Evolutionary conservation across 768 basidiomycete genomes (phyloP).

Genomic region (Podaxis rugospora): DNA sequence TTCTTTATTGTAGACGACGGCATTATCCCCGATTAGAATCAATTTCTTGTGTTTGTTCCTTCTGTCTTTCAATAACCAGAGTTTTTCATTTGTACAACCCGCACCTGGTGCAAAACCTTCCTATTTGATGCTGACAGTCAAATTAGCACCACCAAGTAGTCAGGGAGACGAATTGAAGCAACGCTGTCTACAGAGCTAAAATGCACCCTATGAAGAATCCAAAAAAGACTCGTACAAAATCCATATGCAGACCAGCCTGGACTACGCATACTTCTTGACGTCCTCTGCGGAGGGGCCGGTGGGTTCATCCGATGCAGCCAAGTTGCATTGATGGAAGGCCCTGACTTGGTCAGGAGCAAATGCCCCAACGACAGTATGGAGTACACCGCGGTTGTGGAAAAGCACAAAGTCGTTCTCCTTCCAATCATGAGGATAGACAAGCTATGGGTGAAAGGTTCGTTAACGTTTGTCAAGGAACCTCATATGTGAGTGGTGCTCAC

Average conservation of each 20-base stretch:
- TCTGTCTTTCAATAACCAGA: too few relatives aligned
- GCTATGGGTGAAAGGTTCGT: constrained; percentile 26
- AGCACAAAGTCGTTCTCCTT: constrained; percentile 66
- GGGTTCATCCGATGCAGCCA: constrained; percentile 77
- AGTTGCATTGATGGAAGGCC: constrained; percentile 82
- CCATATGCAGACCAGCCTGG: not conserved
- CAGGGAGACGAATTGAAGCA: too few relatives aligned
- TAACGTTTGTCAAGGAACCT: not conserved
- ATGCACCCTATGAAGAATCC: not conserved
- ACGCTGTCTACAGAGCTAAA: too few relatives aligned
- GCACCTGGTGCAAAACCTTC: too few relatives aligned
- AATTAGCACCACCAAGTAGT: too few relatives aligned
- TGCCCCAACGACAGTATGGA: constrained; percentile 79
- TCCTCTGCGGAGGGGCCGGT: constrained; percentile 66
- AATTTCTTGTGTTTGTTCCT: too few relatives aligned
- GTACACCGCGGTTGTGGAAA: constrained; percentile 82
- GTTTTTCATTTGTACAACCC: too few relatives aligned
- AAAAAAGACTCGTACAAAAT: not conserved
- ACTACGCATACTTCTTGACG: constrained; percentile 52
- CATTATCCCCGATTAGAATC: too few relatives aligned
- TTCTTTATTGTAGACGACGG: too few relatives aligned
- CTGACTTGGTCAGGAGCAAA: constrained; percentile 66
- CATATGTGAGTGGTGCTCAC: constrained; percentile 30
- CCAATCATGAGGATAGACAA: constrained; percentile 92
- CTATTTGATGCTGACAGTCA: too few relatives aligned